These are phyloP conservation scores for Santalum album DNA, from an alignment of 164 flowering plant species.

Conservation along the genomic window DNA sequence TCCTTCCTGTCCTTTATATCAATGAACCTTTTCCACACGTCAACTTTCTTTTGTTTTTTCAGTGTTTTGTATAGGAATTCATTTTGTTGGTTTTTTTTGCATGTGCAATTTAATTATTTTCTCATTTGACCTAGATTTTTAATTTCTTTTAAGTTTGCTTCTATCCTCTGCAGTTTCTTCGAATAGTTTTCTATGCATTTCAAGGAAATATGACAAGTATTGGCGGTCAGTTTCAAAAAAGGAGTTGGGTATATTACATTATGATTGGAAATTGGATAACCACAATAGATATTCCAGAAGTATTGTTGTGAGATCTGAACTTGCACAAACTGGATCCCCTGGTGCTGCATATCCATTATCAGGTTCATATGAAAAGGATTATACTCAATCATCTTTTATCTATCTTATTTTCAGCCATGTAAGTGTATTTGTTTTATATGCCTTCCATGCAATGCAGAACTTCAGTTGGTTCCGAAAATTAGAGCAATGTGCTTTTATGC, in stretches of 20 bases:
- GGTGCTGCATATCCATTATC: constrained; percentile 30
- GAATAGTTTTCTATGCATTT: constrained; percentile 5
- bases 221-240: constrained; percentile 5
- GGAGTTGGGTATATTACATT: constrained; percentile 8
- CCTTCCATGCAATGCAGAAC: constrained; percentile 32
- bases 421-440: background rate
- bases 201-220: constrained; percentile 9
- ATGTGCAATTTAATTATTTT: no score
- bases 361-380: constrained; percentile 28
- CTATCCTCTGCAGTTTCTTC: constrained; percentile 15
- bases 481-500: constrained; percentile 69
- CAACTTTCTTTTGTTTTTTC: no score
- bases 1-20: no score
- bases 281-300: constrained; percentile 14
- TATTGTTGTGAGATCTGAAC: constrained; percentile 39
- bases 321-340: constrained; percentile 39
- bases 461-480: constrained; percentile 37
- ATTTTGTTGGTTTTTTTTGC: no score
- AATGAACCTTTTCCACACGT: no score
- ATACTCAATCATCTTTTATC: background rate
- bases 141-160: background rate
- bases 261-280: constrained; percentile 9
- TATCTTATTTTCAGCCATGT: background rate
- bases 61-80: no score
- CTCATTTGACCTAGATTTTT: no score